Evolutionary conservation across 2,329 filamentous ascomycete genomes (phyloP), one percentile per base, ranked within the genome.

Genomic region (Bimuria novae-zelandiae): DNA sequence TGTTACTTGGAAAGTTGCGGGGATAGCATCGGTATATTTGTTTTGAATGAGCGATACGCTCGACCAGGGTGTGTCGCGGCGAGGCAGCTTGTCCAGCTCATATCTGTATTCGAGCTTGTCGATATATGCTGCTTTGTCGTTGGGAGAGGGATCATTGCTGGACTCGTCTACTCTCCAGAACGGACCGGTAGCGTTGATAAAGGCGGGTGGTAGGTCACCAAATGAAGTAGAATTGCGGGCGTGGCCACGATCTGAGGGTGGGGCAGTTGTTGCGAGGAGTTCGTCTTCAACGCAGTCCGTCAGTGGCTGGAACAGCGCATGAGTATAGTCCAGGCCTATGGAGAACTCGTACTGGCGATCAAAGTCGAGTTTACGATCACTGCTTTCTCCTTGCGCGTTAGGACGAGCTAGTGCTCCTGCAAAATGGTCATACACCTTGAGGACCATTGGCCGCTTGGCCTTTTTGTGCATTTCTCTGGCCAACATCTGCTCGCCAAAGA

Each of bases 401-500:
- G 17, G 33, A 17, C 75, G 14, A 70, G 23, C 73, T 7, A 77
- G 57, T 46, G 51, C 53, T 4, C 65, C 63, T 16, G 74, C 71
- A 6, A 79, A 51, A 70, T 72, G 76, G 37, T 77, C 72, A 41
- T 69, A 25, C 60, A 76, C 70, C 25, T 64, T 68, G 5, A 62
- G 49, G 6, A 39, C 35, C 0, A 39, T 16, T 40, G 57, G 52
- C n/a, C 49, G 52, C 12, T 44, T 49, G 16, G 54, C 57, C 57
- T 51, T 70, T 63, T 50, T 73, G 65, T 76, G 68, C 2, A 55
- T 59, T 53, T 82, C 76, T 29, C 82, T 74, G 27, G 77, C 65
- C 35, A 79, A 74, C 62, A 84, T 80, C 56, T 84, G 82, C 41
- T 82, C 77, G 19, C 79, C 80, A 49, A 80, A 84, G 19, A 85